These are phyloP conservation scores for Ochetophila trinervis DNA, from an alignment of 306 rosid species.

Conservation along the genomic window DNA sequence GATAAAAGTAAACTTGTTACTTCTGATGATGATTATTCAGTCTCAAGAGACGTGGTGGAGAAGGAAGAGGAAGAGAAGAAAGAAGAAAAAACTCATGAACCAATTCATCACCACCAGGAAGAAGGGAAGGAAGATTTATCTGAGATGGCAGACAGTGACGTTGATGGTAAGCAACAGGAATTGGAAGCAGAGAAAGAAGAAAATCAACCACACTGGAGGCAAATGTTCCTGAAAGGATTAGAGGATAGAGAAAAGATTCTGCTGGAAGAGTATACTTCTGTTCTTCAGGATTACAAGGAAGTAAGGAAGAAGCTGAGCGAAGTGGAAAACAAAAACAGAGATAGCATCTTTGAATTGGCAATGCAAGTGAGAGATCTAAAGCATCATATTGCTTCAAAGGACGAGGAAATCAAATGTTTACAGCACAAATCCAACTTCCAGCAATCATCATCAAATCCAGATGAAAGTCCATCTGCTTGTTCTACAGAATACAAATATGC, in stretches of 20 bases:
- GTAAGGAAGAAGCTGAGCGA: constrained; percentile 58
- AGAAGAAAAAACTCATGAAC: constrained; percentile 26
- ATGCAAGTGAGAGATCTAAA: constrained; percentile 70
- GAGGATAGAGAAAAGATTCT: constrained; percentile 70
- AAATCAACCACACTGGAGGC: constrained; percentile 60
- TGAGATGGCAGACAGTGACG: constrained; percentile 22
- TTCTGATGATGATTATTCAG: constrained; percentile 13
- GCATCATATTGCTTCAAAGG: constrained; percentile 46
- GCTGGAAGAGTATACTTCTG: constrained; percentile 69
- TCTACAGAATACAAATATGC: constrained; percentile 42
- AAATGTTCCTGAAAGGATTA: constrained; percentile 49
- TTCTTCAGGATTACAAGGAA: constrained; percentile 62
- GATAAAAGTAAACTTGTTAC: constrained; percentile 6
- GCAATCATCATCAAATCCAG: constrained; percentile 29
- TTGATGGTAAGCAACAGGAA: constrained; percentile 33
- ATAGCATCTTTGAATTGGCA: constrained; percentile 59
- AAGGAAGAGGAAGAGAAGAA: constrained; percentile 31
- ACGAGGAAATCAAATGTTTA: constrained; percentile 54
- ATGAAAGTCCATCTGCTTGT: constrained; percentile 35
- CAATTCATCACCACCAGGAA: constrained; percentile 3
- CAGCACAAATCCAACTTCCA: constrained; percentile 36
- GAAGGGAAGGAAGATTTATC: constrained; percentile 22
- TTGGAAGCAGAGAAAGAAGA: constrained; percentile 35
- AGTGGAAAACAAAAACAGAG: constrained; percentile 59
- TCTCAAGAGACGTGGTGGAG: constrained; percentile 20